Evolutionary conservation across 768 basidiomycete genomes (phyloP), one percentile per base, ranked within the genome.

Genomic region (Pulveroboletus ravenelii): DNA sequence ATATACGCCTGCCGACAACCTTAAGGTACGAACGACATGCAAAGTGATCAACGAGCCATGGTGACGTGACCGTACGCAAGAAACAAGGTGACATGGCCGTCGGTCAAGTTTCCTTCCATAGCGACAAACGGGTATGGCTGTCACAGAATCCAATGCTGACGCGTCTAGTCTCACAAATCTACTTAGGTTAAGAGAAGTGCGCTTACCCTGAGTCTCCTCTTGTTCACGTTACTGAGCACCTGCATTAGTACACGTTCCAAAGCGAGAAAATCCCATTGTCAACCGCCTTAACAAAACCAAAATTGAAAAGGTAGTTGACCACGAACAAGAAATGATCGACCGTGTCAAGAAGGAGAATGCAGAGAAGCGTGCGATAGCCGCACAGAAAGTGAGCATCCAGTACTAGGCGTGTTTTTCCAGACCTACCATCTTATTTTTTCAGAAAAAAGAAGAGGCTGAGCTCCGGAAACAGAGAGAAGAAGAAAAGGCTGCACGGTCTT

Each of bases 31-130:
- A 56, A 25, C 10, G 40, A 47, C 41, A 34, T 32, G 10, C 25
- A 18, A 9, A 30, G 36, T 34, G 37, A 43, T 34, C 43, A 1
- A 46, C 25, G 15, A 5, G 15, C 17, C 10, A 8, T 14, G 15
- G 35, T 60, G 42, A 59, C 51, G 10, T 17, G 14, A 6, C 6
- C 17, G 15, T 32, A 17, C 40, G 14, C 10, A 61, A 94, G 90
- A 99, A 99, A 91, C 86, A 89, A 7, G 95, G 95, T 3, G 93
- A 95, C 63, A 97, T 96, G 93, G 93, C 91, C 3, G 85, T 95
- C 3, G 96, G 96, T 0, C 88, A 93, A 62, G 96, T 99, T 0
- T 89, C 92, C 0, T 98, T 99, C 67, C 89, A 97, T 57, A 88
- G 75, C 50, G 92, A 96, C 62, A 93, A 95, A 64, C 77, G 76